phyloP scores from a whole-genome alignment of 1,139 yeast species.

The Fermentozyma sake region DNA sequence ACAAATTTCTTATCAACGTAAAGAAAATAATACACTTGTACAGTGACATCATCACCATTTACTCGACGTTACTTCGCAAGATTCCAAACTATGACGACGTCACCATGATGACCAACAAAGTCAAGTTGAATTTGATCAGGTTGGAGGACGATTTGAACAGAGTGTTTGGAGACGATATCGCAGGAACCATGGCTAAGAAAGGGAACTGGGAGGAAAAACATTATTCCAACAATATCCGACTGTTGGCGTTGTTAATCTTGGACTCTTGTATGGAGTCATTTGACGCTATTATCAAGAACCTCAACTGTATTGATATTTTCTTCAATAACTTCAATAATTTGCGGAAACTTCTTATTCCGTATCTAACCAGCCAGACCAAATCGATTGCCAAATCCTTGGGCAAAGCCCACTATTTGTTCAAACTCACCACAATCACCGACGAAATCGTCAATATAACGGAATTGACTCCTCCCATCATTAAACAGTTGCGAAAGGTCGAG shows the following conservation, averaged over 20 bases:
- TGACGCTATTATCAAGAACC: conserved; percentile 17
- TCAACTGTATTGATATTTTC: conserved; percentile 31
- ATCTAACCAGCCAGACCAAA: conserved; percentile 28
- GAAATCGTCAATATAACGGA: conserved; percentile 16
- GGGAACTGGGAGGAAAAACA: conserved; percentile 23
- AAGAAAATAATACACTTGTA: conserved; percentile 35
- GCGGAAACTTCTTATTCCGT: conserved; percentile 36
- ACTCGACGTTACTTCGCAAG: conserved; percentile 36
- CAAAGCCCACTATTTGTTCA: conserved; percentile 22
- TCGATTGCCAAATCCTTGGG: conserved; percentile 22
- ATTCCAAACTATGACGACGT: conserved; percentile 42
- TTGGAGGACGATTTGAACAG: conserved; percentile 32
- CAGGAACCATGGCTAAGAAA: conserved; percentile 6
- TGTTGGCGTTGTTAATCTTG: conserved; percentile 17
- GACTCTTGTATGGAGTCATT: conserved; percentile 20
- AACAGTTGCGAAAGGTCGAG: conserved; percentile 33
- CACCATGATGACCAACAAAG: conserved; percentile 27
- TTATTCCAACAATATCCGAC: conserved; percentile 24
- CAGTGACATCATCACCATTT: conserved; percentile 37
- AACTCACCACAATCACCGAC: conserved; percentile 27
- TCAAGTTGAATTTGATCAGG: conserved; percentile 19
- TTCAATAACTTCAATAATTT: conserved; percentile 36
- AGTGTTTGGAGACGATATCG: conserved; percentile 20
- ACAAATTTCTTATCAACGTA: conserved; percentile 23
- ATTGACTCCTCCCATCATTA: conserved; percentile 20